Percentiles rank a stretch among this genome's conserved stretches.
Conservation (phyloP, 163 green algal species). For the Volvox carteri region DNA sequence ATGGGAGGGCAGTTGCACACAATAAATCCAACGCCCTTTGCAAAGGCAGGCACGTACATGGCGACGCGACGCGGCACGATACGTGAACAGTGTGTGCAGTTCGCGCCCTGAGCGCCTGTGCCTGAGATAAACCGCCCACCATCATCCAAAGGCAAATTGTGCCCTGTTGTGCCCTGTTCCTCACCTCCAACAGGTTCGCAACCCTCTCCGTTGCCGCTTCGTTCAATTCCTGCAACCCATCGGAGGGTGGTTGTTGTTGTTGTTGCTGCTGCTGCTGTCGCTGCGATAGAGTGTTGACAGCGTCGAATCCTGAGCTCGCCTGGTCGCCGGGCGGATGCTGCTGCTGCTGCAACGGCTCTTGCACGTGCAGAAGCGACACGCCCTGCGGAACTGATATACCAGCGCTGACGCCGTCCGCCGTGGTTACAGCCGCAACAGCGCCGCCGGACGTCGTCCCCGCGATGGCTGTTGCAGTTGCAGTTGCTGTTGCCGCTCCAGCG, state of each 20-base stretch:
- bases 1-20: too few relatives aligned
- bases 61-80: too few relatives aligned
- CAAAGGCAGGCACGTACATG: too few relatives aligned
- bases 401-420: background rate
- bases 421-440: background rate
- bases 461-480: background rate
- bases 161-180: background rate
- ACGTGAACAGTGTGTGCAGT: too few relatives aligned
- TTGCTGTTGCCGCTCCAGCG: background rate
- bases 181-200: slow-evolving; percentile 33
- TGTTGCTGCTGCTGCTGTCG: background rate
- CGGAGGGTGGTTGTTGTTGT: background rate
- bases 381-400: background rate
- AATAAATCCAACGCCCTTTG: too few relatives aligned
- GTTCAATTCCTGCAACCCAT: background rate
- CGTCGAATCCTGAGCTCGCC: background rate
- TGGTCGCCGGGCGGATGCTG: background rate
- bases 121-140: too few relatives aligned
- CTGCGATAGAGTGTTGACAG: background rate
- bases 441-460: background rate
- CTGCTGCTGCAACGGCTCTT: background rate
- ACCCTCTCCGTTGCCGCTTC: background rate
- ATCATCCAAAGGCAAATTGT: background rate
- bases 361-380: background rate
- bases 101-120: too few relatives aligned